A percentile compares a stretch with the other conserved stretches of the same genome.
Evolutionary conservation across 371 early-diverging fungal genomes (phyloP).

Genomic region (Mortierella sp.): DNA sequence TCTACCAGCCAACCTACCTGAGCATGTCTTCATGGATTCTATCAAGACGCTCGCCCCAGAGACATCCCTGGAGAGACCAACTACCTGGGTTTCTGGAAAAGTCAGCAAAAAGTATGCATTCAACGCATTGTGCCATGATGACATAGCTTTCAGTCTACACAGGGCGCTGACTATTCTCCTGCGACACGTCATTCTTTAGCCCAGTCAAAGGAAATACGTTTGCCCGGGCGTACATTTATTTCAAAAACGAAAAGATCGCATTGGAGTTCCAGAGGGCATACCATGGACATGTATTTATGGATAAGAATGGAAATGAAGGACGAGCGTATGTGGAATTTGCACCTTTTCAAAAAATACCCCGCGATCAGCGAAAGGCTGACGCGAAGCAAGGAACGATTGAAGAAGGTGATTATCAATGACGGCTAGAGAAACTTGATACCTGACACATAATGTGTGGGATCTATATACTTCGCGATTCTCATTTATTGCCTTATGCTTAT

Average conservation of each 20-base stretch:
- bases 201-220: conserved; percentile 79
- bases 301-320: conserved; percentile 77
- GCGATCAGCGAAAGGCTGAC: conserved; percentile 73
- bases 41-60: conserved; percentile 71
- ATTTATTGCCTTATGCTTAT: not conserved
- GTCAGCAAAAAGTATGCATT: conserved; percentile 73
- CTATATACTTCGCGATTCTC: not conserved
- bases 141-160: not conserved
- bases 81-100: conserved; percentile 77
- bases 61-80: conserved; percentile 64
- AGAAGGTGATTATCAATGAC: conserved; percentile 61
- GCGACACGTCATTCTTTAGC: conserved; percentile 48
- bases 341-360: conserved; percentile 82
- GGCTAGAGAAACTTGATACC: too few relatives aligned
- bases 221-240: conserved; percentile 85
- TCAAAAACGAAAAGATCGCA: conserved; percentile 75
- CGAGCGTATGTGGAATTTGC: conserved; percentile 86
- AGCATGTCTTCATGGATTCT: conserved; percentile 75
- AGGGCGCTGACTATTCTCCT: not conserved
- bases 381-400: conserved; percentile 84
- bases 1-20: conserved; percentile 84
- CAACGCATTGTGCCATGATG: not conserved
- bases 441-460: not conserved
- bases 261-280: conserved; percentile 80
- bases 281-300: conserved; percentile 84